Evolutionary conservation across 371 early-diverging fungal species (phyloP), one percentile per base, ranked within the genome.

Genomic region (Mucor mucedo): DNA sequence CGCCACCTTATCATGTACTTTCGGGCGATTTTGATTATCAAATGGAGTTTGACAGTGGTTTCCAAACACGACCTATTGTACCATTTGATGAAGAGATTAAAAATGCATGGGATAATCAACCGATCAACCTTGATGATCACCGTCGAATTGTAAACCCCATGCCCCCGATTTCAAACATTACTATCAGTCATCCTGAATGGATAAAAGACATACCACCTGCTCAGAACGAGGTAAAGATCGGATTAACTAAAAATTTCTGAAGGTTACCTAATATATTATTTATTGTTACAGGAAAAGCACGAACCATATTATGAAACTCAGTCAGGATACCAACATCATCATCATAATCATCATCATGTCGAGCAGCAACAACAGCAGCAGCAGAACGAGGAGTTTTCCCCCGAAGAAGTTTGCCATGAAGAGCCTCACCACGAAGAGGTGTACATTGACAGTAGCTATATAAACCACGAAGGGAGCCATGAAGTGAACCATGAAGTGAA

Each of bases 71-170:
- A 1, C 72, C 72, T 48, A 65, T 72, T 55, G 62, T 57, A 3
- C 63, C 55, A 21, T 69, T 56, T 69, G 77, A 72, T 50, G 68
- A 62, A 70, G 64, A 53, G 14, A 57, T 54, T 40, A 57, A 28
- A 57, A 82, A 67, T 72, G 76, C 72, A 28, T 77, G 66, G 82
- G 76, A 60, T 58, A 70, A 67, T 21, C 53, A 49, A 62, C 62
- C 45, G 58, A 71, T 66, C 50, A 63, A 62, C 58, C 62, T 35
- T 0, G 57, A 74, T 44, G 66, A 72, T 40, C 68, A 70, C 4
- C 77, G 73, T 16, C 71, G 68, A 29, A 44, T 72, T 1, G 47
- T 65, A 0, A 29, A 68, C n/a, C 66, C 72, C 11, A 70, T 76
- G 67, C 71, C 80, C 41, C 62, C 76, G 39, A 33, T 65, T 2